phyloP scores from a whole-genome alignment of 1,284 basidiomycete species.

The Polyporus tsugae region DNA sequence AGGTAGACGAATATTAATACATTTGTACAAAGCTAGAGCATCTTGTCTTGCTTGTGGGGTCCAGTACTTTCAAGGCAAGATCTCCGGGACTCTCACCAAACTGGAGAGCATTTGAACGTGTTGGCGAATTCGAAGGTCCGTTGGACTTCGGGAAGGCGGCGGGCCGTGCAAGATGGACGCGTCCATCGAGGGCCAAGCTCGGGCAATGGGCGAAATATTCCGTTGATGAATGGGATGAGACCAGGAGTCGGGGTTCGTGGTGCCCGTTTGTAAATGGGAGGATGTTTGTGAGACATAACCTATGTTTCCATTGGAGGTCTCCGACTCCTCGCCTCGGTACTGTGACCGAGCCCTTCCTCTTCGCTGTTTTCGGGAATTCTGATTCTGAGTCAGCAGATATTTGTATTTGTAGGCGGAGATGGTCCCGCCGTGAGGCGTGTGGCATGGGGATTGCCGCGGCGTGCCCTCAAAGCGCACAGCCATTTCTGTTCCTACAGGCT shows the following conservation, averaged over 20 bases:
- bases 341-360: no score
- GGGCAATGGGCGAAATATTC: no score
- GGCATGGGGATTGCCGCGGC: background rate
- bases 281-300: background rate
- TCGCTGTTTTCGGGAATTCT: background rate
- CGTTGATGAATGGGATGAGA: background rate
- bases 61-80: background rate
- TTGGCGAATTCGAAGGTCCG: background rate
- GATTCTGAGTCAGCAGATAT: background rate
- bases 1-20: conserved; percentile 31
- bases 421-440: background rate
- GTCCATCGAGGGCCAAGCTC: no score
- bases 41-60: background rate
- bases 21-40: conserved; percentile 34
- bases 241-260: background rate
- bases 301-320: background rate
- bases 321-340: background rate
- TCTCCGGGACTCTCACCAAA: no score
- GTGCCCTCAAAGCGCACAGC: background rate
- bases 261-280: background rate
- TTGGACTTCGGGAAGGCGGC: background rate
- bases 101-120: no score
- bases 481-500: background rate
- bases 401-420: background rate
- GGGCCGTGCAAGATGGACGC: background rate